phyloP scores from a whole-genome alignment of 352 stramenopile species.

The Phytophthora vignae region DNA sequence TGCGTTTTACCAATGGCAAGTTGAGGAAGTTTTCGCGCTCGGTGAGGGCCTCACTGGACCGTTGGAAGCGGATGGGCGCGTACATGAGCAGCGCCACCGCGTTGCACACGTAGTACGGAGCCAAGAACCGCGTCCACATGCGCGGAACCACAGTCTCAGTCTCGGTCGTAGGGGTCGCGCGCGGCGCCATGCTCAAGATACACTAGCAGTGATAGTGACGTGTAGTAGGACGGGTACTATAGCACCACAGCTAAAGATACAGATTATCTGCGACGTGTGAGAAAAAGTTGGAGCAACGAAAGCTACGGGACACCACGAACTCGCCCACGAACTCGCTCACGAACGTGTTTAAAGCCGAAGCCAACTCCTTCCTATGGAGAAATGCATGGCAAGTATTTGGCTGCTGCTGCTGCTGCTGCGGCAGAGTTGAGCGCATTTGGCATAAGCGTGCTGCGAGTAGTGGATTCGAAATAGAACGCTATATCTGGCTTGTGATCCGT shows the following conservation, averaged over 20 bases:
- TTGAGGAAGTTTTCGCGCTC: constrained; percentile 72
- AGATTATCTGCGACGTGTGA: constrained; percentile 13
- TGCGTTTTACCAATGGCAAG: constrained; percentile 51
- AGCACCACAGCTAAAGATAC: too few relatives aligned
- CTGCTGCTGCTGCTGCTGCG: neutral
- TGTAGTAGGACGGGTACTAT: neutral
- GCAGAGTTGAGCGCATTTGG: neutral
- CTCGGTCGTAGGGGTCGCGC: neutral
- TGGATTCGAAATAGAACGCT: constrained; percentile 6
- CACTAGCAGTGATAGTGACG: neutral
- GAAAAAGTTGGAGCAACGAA: neutral
- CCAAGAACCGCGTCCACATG: constrained; percentile 62
- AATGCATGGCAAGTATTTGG: neutral
- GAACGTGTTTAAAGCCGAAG: too few relatives aligned
- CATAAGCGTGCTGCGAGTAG: neutral
- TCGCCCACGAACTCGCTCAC: too few relatives aligned
- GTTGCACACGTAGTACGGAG: constrained; percentile 82
- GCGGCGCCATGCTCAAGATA: constrained; percentile 15
- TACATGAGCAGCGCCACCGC: constrained; percentile 65
- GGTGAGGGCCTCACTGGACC: constrained; percentile 48
- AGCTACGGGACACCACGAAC: too few relatives aligned
- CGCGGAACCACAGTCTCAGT: constrained; percentile 3
- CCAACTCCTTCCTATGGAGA: too few relatives aligned
- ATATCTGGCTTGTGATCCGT: constrained; percentile 7
- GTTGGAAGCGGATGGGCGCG: constrained; percentile 50